Percentiles rank a stretch among this genome's conserved stretches.
phyloP scores from a whole-genome alignment of 129 eudicot species.

The Ambrosia artemisiifolia region DNA sequence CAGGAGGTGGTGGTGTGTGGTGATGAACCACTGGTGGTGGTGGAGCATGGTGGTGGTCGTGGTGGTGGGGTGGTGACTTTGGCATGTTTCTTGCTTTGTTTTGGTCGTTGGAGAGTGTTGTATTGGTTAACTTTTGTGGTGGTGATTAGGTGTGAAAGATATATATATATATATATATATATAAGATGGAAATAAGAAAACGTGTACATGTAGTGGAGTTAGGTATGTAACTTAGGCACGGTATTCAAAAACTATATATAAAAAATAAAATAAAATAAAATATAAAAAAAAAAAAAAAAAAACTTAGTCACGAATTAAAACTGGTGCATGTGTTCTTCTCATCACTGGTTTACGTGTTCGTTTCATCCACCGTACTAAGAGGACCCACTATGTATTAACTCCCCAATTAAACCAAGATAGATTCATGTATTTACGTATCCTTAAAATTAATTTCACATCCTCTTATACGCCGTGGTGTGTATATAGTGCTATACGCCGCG shows the following conservation, averaged over 20 bases:
- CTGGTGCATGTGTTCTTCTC: not conserved
- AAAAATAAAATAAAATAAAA: too few species aligned
- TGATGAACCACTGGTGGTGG: conserved; percentile 18
- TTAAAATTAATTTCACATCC: too few species aligned
- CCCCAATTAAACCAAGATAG: too few species aligned
- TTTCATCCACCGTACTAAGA: not conserved
- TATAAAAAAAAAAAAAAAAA: too few species aligned
- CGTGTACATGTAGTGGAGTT: conserved; percentile 13
- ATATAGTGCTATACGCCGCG: too few species aligned
- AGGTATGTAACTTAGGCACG: conserved; percentile 16
- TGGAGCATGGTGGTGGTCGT: conserved; percentile 16
- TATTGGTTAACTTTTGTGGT: conserved; percentile 2
- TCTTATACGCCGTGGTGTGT: too few species aligned
- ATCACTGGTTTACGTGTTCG: not conserved
- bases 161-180: not conserved
- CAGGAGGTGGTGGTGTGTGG: conserved; percentile 19
- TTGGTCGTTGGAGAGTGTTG: not conserved
- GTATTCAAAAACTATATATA: too few species aligned
- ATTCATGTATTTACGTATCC: too few species aligned
- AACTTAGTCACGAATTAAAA: conserved; percentile 18
- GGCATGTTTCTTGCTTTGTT: conserved; percentile 13
- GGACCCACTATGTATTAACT: too few species aligned
- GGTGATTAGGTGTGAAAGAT: not conserved
- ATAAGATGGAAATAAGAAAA: not conserved
- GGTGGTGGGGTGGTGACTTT: conserved; percentile 28